Base-by-base conservation (phyloP, 1,284 basidiomycete species). In the Agroathelia rolfsii region DNA sequence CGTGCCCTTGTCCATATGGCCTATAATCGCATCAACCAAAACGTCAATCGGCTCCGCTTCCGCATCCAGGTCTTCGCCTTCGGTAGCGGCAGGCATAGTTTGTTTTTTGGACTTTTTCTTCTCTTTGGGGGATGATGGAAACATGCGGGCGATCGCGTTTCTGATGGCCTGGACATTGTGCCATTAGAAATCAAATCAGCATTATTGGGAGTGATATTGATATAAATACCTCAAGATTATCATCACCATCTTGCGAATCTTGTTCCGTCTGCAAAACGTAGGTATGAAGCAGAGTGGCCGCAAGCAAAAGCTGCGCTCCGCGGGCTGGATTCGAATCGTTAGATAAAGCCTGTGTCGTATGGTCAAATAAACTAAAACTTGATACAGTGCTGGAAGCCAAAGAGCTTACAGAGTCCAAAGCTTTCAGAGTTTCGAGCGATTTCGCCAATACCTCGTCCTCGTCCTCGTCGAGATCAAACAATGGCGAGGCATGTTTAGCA, bases 21-120 rank as follows among this genome's bases (percentile, higher is more conserved):
- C 87, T 36, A 97, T 83, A 37, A 97, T 72, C 15, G 73, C 72
- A 50, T 97, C 93, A 29, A 93, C 78, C 23, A 97, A 66, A 20
- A 90, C 58, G 46, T 95, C 90, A 32, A 93, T 75, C 1, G 87
- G 78, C 25, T 72, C 65, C 0, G 57, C 53, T 16, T 34, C 29
- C n/a, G n/a, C n/a, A n/a, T n/a, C n/a, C n/a, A n/a, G n/a, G 24
- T 46, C 43, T 3, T 55, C 53, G 9, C 56, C 55, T 13, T 56
- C 52, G 13, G 44, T 48, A n/a, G n/a, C 50, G 6, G 45, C 42
- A 29, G 40, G 38, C 22, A 47, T 37, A 34, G 46, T 49, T 6
- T 61, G 56, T 41, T 62, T 69, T 38, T 53, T 58, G 26, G 53
- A 49, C 49, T 64, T 72, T 51, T 68, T 66, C 21, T 58, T 53